These are phyloP conservation scores for Danielozyma ontarioensis DNA, from an alignment of 805 yeast species.

Conservation along the genomic window DNA sequence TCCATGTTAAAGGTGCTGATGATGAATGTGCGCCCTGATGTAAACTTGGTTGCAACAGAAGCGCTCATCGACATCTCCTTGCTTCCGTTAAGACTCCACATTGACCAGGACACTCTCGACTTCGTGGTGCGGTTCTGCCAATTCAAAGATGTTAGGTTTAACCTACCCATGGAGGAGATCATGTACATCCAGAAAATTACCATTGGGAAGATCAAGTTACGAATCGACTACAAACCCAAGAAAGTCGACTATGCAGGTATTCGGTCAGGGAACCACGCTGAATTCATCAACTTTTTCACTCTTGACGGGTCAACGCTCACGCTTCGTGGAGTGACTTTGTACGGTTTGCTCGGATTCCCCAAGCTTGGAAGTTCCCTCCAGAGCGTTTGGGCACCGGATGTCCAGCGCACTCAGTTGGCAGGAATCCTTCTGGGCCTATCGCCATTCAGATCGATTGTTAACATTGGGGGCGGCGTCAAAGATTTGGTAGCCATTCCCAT, in stretches of 20 bases:
- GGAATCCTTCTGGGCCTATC: conserved; percentile 82
- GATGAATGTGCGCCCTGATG: conserved; percentile 60
- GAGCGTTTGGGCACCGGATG: conserved; percentile 84
- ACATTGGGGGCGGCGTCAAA: conserved; percentile 73
- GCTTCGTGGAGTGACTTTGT: conserved; percentile 54
- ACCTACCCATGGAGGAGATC: conserved; percentile 60
- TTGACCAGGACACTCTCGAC: conserved; percentile 92
- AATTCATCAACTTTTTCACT: conserved; percentile 82
- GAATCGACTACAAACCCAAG: conserved; percentile 89
- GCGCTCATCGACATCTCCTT: conserved; percentile 47
- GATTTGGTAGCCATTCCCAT: conserved; percentile 71
- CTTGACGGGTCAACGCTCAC: conserved; percentile 79
- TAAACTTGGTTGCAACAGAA: conserved; percentile 65
- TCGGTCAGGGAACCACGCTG: conserved; percentile 80
- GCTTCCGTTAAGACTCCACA: conserved; percentile 74
- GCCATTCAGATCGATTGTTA: conserved; percentile 71
- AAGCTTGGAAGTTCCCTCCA: conserved; percentile 52
- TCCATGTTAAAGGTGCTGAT: conserved; percentile 54
- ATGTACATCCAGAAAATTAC: conserved; percentile 65
- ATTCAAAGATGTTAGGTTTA: conserved; percentile 69
- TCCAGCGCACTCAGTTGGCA: conserved; percentile 71
- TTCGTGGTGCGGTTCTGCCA: conserved; percentile 75
- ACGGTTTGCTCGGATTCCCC: conserved; percentile 75
- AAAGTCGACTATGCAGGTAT: conserved; percentile 80
- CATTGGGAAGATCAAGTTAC: conserved; percentile 54